Conservation (phyloP, 2,329 filamentous ascomycete species). For the Fusarium torulosum region DNA sequence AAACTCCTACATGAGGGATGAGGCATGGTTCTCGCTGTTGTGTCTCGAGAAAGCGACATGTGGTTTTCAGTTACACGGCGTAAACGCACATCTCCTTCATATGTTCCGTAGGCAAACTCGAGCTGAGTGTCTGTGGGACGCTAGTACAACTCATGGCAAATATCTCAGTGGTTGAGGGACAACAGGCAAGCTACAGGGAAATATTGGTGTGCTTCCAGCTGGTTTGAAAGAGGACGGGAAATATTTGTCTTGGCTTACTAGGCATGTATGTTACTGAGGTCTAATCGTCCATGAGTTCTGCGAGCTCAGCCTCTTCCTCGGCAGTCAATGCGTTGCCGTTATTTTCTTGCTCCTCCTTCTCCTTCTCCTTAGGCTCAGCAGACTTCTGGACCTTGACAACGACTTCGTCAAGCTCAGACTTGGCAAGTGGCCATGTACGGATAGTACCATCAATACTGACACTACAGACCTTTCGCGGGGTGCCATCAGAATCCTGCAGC, state of each 20-base stretch:
- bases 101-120: slow-evolving; percentile 15
- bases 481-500: slow-evolving; percentile 58
- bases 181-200: not conserved
- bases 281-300: slow-evolving; percentile 85
- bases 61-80: not conserved
- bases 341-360: slow-evolving; percentile 56
- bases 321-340: slow-evolving; percentile 74
- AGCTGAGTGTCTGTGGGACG: slow-evolving; percentile 38
- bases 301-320: slow-evolving; percentile 93
- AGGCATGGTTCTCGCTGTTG: slow-evolving; percentile 31
- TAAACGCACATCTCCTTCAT: not conserved
- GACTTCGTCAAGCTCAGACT: slow-evolving; percentile 65
- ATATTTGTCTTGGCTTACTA: not conserved
- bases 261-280: not conserved
- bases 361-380: slow-evolving; percentile 64
- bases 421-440: slow-evolving; percentile 82
- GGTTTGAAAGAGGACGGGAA: not conserved
- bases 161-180: slow-evolving; percentile 2
- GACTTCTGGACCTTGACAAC: slow-evolving; percentile 61
- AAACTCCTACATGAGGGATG: slow-evolving; percentile 7
- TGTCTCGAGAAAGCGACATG: slow-evolving; percentile 10
- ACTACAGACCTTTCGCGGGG: slow-evolving; percentile 72
- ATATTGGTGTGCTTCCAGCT: not conserved
- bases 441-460: slow-evolving; percentile 92
- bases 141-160: slow-evolving; percentile 11